phyloP scores from a whole-genome alignment of 2,329 filamentous ascomycete genomes.

The Botrytis porri region DNA sequence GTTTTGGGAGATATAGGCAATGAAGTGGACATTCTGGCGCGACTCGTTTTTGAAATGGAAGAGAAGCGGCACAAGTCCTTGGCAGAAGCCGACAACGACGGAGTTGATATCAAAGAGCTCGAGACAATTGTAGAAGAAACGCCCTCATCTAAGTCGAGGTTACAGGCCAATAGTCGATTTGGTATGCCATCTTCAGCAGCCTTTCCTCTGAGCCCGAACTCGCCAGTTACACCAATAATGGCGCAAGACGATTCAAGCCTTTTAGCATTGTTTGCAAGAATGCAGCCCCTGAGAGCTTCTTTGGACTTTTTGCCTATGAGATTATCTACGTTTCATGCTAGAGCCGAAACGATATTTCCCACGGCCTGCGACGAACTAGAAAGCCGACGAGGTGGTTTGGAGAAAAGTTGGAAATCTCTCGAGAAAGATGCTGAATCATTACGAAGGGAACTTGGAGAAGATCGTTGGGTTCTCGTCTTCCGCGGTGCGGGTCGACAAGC shows the following conservation, averaged over 20 bases:
- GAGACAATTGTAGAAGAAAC: conserved; percentile 92
- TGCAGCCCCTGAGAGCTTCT: conserved; percentile 90
- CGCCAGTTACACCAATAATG: conserved; percentile 55
- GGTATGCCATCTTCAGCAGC: conserved; percentile 57
- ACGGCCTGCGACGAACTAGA: conserved; percentile 88
- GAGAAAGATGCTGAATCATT: conserved; percentile 88
- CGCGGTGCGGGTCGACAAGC: conserved; percentile 88
- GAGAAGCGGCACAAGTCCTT: conserved; percentile 83
- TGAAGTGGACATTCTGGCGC: conserved; percentile 76
- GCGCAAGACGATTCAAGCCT: conserved; percentile 83
- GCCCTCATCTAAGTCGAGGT: conserved; percentile 54
- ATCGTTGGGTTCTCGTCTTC: conserved; percentile 95
- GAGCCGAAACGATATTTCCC: conserved; percentile 77
- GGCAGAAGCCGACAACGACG: conserved; percentile 58
- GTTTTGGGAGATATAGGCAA: conserved; percentile 90
- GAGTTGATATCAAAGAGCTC: conserved; percentile 78
- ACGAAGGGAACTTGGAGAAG: conserved; percentile 86
- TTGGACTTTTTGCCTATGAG: conserved; percentile 96
- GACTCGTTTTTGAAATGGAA: conserved; percentile 95
- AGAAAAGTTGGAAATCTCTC: conserved; percentile 82
- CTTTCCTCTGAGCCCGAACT: conserved; percentile 61
- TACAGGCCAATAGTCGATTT: conserved; percentile 61
- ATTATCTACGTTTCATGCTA: conserved; percentile 76
- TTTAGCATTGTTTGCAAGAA: conserved; percentile 85
- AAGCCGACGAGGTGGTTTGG: conserved; percentile 68